phyloP scores from a whole-genome alignment of 1,284 basidiomycete genomes.

The Ceratobasidium sp. region DNA sequence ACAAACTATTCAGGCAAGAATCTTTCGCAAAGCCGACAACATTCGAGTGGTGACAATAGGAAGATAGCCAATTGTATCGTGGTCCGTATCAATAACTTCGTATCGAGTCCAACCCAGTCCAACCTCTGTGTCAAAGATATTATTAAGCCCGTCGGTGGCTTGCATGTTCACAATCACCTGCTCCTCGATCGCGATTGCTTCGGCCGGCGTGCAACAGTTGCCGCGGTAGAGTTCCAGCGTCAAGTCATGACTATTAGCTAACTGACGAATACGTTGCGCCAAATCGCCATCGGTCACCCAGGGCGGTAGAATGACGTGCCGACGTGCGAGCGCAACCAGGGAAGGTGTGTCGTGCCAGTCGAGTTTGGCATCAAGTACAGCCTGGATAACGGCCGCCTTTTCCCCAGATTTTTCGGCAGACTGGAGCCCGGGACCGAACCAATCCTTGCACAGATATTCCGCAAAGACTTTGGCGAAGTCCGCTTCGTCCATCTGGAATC shows the following conservation, averaged over 20 bases:
- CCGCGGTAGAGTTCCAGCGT: neutral
- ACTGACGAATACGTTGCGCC: neutral
- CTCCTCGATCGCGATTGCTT: neutral
- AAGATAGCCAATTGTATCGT: neutral
- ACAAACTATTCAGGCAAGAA: neutral
- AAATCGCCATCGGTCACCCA: conserved; percentile 5
- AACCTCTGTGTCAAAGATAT: neutral
- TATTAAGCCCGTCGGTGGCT: neutral
- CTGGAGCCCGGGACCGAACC: neutral
- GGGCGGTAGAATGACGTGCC: neutral
- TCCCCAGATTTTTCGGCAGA: neutral
- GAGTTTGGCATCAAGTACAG: conserved; percentile 7
- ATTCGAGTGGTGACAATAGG: neutral
- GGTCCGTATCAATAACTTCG: neutral
- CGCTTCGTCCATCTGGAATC: neutral
- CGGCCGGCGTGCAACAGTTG: neutral
- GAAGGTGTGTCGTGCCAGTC: conserved; percentile 4
- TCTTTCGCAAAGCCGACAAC: neutral
- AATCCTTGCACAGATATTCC: neutral
- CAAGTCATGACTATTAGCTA: conserved; percentile 5
- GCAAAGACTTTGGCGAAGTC: neutral
- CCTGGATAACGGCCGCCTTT: neutral
- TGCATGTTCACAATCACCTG: conserved; percentile 9
- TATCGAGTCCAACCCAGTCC: conserved; percentile 12
- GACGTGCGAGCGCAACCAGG: neutral